phyloP scores from a whole-genome alignment of 2,329 filamentous ascomycete species.

The Pseudodiploospora longispora region DNA sequence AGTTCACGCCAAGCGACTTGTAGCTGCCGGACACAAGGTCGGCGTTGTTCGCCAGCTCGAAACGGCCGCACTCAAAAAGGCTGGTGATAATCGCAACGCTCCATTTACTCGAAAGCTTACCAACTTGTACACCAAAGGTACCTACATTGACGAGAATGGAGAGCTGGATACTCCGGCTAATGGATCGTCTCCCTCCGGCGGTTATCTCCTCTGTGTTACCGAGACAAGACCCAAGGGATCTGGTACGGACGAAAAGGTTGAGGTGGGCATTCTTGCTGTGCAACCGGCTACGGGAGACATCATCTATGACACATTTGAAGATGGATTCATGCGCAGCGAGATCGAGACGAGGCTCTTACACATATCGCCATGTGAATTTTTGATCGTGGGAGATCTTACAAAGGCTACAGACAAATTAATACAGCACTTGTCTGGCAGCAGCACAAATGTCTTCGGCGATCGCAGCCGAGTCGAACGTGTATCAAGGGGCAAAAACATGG shows the following conservation, averaged over 20 bases:
- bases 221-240: slow-evolving; percentile 71
- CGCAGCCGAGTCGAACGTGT: slow-evolving; percentile 77
- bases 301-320: slow-evolving; percentile 91
- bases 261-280: slow-evolving; percentile 86
- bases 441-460: slow-evolving; percentile 87
- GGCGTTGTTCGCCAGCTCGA: slow-evolving; percentile 92
- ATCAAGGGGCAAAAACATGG: slow-evolving; percentile 68
- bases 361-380: slow-evolving; percentile 89
- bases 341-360: slow-evolving; percentile 93
- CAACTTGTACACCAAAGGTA: slow-evolving; percentile 95
- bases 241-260: slow-evolving; percentile 87
- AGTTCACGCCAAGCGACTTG: slow-evolving; percentile 88
- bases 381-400: slow-evolving; percentile 85
- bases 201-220: slow-evolving; percentile 90
- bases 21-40: slow-evolving; percentile 90
- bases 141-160: slow-evolving; percentile 90
- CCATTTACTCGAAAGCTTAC: slow-evolving; percentile 91
- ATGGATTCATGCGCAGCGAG: slow-evolving; percentile 95
- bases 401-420: slow-evolving; percentile 89
- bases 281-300: slow-evolving; percentile 95
- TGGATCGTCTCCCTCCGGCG: slow-evolving; percentile 48
- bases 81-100: slow-evolving; percentile 84
- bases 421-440: slow-evolving; percentile 80
- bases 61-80: slow-evolving; percentile 92
- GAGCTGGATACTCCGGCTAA: slow-evolving; percentile 52